These are phyloP conservation scores for Pinus albicaulis DNA, from an alignment of 75 land plant genomes.

Conservation along the genomic window DNA sequence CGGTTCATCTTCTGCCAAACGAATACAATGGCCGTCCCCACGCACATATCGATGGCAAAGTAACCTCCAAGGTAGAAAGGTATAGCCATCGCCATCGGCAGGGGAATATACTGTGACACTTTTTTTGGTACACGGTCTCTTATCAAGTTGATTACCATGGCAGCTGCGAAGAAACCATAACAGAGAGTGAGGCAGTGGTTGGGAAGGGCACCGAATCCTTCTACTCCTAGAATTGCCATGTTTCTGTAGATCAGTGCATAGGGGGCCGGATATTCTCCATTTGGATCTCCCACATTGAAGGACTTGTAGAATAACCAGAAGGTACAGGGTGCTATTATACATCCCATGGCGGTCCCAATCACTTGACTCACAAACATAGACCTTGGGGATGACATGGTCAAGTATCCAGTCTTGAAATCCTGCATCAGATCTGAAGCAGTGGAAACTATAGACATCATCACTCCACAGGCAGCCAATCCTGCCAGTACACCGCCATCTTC, in stretches of 20 bases:
- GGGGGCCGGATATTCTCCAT: conserved; percentile 41
- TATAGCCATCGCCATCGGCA: conserved; percentile 68
- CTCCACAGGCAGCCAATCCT: conserved; percentile 62
- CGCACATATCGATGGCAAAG: conserved; percentile 67
- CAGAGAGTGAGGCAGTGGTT: conserved; percentile 45
- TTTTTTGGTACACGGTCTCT: conserved; percentile 16
- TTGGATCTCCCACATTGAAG: conserved; percentile 26
- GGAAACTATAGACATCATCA: conserved; percentile 61
- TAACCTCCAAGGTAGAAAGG: conserved; percentile 64
- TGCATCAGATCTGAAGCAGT: conserved; percentile 68
- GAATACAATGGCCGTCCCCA: conserved; percentile 47
- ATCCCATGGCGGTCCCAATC: conserved; percentile 51
- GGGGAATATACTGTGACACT: conserved; percentile 28
- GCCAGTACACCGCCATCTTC: conserved; percentile 46
- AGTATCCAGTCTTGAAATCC: conserved; percentile 63
- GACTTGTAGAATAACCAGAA: conserved; percentile 63
- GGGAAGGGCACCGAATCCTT: conserved; percentile 52
- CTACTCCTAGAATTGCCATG: conserved; percentile 56
- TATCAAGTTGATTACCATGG: conserved; percentile 25
- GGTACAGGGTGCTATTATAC: conserved; percentile 42
- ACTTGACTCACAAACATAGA: conserved; percentile 67
- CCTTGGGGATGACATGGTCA: conserved; percentile 54
- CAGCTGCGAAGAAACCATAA: conserved; percentile 27
- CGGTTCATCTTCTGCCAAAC: conserved; percentile 37
- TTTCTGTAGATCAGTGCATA: conserved; percentile 41